Conservation (phyloP, 345 rosid species). For the Psidium friedrichsthalianum region DNA sequence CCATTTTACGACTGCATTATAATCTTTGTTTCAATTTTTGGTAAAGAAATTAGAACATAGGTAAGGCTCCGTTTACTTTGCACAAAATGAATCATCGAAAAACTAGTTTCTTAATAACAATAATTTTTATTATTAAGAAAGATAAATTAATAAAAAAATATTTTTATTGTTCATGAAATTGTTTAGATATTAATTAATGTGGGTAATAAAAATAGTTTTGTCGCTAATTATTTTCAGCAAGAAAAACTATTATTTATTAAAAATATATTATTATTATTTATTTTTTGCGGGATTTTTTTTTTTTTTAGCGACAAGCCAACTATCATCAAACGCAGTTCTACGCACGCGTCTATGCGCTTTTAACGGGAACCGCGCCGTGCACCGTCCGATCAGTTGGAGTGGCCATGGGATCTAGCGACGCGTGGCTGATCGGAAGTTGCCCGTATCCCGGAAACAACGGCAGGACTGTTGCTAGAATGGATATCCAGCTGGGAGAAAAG, state of each 20-base stretch:
- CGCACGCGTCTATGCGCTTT: rapidly evolving
- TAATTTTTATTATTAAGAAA: too few relatives aligned
- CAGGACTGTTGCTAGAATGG: background rate
- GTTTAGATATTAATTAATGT: rapidly evolving
- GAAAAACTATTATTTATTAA: too few relatives aligned
- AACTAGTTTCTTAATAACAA: background rate
- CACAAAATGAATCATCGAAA: background rate
- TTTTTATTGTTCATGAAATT: rapidly evolving
- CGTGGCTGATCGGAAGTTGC: background rate
- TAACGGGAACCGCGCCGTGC: background rate
- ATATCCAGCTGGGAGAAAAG: background rate
- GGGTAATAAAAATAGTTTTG: background rate
- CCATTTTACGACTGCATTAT: rapidly evolving
- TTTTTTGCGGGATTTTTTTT: background rate
- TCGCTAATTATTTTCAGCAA: background rate
- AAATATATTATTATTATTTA: background rate
- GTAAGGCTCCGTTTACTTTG: rapidly evolving
- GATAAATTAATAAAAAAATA: background rate
- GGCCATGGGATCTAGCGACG: background rate
- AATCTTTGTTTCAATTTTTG: background rate
- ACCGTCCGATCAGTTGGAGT: background rate
- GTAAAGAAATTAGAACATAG: background rate
- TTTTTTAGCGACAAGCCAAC: too few relatives aligned
- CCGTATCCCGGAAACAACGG: background rate
- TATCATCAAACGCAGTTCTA: rapidly evolving